A percentile compares a stretch with the other conserved stretches of the same genome.
Evolutionary conservation across 768 basidiomycete species (phyloP).

Genomic region (Leccinum sublutescens): DNA sequence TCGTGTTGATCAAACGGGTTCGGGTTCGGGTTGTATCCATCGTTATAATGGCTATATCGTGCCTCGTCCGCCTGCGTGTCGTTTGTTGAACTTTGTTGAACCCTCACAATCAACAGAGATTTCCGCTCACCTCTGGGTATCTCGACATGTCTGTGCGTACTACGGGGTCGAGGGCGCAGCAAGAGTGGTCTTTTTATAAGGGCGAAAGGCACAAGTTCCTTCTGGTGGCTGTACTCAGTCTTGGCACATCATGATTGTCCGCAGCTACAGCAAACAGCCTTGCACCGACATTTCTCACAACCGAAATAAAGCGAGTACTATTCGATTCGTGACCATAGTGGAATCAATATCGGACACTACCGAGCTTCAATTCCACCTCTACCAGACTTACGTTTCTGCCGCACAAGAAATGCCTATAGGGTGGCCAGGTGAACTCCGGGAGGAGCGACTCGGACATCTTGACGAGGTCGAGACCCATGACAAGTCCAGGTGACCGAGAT

Average conservation of each 20-base stretch:
- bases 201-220: neutral
- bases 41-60: slow-evolving; percentile 62
- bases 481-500: too few relatives aligned
- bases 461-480: too few relatives aligned
- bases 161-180: slow-evolving; percentile 1
- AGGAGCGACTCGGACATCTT: too few relatives aligned
- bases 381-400: too few relatives aligned
- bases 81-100: neutral
- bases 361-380: too few relatives aligned
- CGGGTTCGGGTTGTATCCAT: slow-evolving; percentile 58
- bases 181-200: slow-evolving; percentile 4
- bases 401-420: too few relatives aligned
- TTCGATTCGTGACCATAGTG: too few relatives aligned
- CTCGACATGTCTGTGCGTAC: slow-evolving; percentile 36
- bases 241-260: neutral
- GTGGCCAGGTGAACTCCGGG: too few relatives aligned
- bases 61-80: slow-evolving; percentile 58
- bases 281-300: too few relatives aligned
- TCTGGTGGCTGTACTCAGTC: slow-evolving; percentile 13
- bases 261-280: slow-evolving; percentile 13
- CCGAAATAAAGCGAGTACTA: too few relatives aligned
- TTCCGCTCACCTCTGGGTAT: slow-evolving; percentile 38
- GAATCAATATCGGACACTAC: too few relatives aligned
- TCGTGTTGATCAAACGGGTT: slow-evolving; percentile 43
- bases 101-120: neutral